Evolutionary conservation across 805 yeast genomes (phyloP).

Genomic region (Saturnispora serradocipensis): DNA sequence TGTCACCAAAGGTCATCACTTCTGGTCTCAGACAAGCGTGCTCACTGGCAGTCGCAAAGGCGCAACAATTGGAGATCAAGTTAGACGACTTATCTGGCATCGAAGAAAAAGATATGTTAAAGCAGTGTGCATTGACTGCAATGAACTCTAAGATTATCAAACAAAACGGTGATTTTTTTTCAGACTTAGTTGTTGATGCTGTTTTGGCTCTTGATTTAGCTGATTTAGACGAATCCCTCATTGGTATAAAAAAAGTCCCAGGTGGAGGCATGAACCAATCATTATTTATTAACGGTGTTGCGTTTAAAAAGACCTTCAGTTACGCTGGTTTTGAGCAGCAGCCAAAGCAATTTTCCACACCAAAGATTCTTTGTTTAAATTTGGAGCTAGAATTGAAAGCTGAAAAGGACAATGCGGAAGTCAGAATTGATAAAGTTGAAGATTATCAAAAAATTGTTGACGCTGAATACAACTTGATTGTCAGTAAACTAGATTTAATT

Average conservation of each 20-base stretch:
- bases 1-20: conserved; percentile 79
- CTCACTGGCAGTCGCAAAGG: conserved; percentile 60
- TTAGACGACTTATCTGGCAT: conserved; percentile 38
- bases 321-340: conserved; percentile 99
- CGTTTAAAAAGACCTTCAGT: conserved; percentile 93
- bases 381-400: conserved; percentile 96
- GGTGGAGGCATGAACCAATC: conserved; percentile 98
- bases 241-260: conserved; percentile 89
- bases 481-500: conserved; percentile 76
- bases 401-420: conserved; percentile 98
- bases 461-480: conserved; percentile 97
- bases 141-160: conserved; percentile 93
- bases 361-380: conserved; percentile 76
- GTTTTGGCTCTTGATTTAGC: conserved; percentile 78
- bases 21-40: conserved; percentile 85
- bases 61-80: conserved; percentile 68
- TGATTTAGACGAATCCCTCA: conserved; percentile 79
- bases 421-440: conserved; percentile 83
- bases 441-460: conserved; percentile 96
- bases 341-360: conserved; percentile 74
- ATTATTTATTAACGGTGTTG: conserved; percentile 83
- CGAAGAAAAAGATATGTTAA: conserved; percentile 66
- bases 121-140: conserved; percentile 92
- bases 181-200: conserved; percentile 95
- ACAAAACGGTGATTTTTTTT: conserved; percentile 80